Percentiles rank a stretch among this genome's conserved stretches.
phyloP scores from a whole-genome alignment of 345 rosid genomes.

The Litchi chinensis region DNA sequence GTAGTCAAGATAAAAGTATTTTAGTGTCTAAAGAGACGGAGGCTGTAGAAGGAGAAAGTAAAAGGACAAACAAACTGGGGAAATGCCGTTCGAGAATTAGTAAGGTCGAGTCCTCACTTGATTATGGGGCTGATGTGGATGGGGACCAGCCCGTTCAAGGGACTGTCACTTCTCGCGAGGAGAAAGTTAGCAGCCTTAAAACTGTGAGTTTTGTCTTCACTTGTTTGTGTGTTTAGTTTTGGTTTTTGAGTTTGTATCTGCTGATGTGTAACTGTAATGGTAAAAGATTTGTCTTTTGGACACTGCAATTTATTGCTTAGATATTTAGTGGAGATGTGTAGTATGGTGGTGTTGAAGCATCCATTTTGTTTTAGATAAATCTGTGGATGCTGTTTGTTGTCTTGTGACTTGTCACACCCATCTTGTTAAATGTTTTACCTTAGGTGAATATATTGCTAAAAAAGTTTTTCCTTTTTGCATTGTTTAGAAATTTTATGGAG shows the following conservation, averaged over 20 bases:
- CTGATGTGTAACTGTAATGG: no score
- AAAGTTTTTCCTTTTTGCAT: neutral
- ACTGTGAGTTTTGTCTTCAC: conserved; percentile 56
- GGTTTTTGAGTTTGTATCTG: neutral
- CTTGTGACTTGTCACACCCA: neutral
- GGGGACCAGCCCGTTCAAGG: conserved; percentile 74
- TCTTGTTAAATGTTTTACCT: neutral
- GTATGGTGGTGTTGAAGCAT: neutral
- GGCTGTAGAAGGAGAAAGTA: conserved; percentile 57
- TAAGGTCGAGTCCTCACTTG: conserved; percentile 63
- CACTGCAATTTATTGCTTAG: neutral
- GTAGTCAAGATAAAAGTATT: conserved; percentile 53
- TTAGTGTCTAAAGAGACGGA: conserved; percentile 56
- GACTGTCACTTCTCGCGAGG: conserved; percentile 73
- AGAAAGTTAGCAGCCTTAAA: conserved; percentile 96
- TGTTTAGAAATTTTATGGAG: neutral
- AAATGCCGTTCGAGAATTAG: conserved; percentile 67
- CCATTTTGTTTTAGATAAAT: neutral
- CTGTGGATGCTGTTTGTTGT: neutral
- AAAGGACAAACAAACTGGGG: conserved; percentile 53
- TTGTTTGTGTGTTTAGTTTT: neutral
- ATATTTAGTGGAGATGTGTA: neutral
- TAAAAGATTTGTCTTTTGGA: neutral
- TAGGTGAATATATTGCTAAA: neutral
- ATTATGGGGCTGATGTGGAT: conserved; percentile 76